Conservation (phyloP, 306 rosid species). For the Lupinus albus region DNA sequence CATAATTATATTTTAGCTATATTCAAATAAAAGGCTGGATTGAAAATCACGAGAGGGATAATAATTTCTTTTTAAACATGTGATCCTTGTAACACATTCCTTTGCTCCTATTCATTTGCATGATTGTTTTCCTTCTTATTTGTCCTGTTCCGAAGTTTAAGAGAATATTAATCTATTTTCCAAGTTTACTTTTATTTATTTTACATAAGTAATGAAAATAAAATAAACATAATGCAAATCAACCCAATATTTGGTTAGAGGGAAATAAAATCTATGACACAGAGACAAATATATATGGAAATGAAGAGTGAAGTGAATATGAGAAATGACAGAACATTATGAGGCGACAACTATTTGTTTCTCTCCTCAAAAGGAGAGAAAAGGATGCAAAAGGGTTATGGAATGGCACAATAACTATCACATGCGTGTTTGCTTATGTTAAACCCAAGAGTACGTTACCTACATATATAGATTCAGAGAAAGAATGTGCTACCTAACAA, state of each 20-base stretch:
- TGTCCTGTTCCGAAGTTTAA: too few relatives aligned
- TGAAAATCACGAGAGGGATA: neutral
- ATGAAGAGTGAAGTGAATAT: neutral
- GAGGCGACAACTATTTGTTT: neutral
- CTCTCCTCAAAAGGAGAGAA: conserved; percentile 55
- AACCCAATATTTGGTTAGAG: too few relatives aligned
- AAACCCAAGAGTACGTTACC: neutral
- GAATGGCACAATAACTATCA: conserved; percentile 35
- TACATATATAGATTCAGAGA: neutral
- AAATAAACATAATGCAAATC: too few relatives aligned
- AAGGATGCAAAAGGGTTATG: conserved; percentile 10
- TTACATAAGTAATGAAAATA: too few relatives aligned
- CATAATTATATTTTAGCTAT: too few relatives aligned
- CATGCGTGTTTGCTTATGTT: conserved; percentile 47
- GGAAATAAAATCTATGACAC: too few relatives aligned
- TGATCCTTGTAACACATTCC: neutral
- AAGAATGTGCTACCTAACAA: conserved; percentile 20
- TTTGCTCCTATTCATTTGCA: too few relatives aligned
- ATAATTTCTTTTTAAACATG: too few relatives aligned
- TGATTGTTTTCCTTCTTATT: too few relatives aligned
- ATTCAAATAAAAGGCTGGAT: too few relatives aligned
- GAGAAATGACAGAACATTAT: conserved; percentile 25
- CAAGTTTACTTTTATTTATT: too few relatives aligned
- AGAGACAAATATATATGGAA: neutral
- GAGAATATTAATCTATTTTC: too few relatives aligned